Conservation (phyloP, 148 eudicot genomes). For the Drosera capensis region DNA sequence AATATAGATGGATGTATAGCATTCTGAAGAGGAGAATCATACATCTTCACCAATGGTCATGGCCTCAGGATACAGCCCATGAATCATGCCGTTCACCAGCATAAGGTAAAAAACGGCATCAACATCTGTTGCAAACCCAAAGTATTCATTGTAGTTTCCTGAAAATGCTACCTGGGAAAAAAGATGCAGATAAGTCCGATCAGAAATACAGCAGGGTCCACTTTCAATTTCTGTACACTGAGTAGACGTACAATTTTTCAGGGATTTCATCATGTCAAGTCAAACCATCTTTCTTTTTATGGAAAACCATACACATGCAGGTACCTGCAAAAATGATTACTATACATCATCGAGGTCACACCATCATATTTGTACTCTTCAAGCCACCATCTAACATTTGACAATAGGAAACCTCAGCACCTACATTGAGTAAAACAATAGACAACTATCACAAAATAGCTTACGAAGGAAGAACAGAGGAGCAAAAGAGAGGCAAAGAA, state of each 20-base stretch:
- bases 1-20: no score
- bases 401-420: slow-evolving; percentile 83
- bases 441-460: background rate
- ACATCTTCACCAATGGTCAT: slow-evolving; percentile 94
- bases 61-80: slow-evolving; percentile 84
- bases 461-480: background rate
- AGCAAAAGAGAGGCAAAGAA: background rate
- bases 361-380: slow-evolving; percentile 98
- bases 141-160: background rate
- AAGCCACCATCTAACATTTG: slow-evolving; percentile 99
- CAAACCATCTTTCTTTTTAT: no score
- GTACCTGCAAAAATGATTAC: slow-evolving; percentile 90
- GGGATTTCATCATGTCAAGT: background rate
- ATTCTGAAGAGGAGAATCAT: slow-evolving; percentile 15
- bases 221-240: no score
- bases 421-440: slow-evolving; percentile 24
- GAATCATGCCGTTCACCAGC: slow-evolving; percentile 96
- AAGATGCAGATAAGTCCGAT: background rate
- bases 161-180: slow-evolving; percentile 23
- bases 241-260: background rate
- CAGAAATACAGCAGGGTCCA: no score
- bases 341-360: slow-evolving; percentile 99
- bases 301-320: slow-evolving; percentile 1
- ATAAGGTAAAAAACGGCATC: slow-evolving; percentile 32
- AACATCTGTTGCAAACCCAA: background rate